phyloP scores from a whole-genome alignment of 129 eudicot species.

The Deinandra increscens region DNA sequence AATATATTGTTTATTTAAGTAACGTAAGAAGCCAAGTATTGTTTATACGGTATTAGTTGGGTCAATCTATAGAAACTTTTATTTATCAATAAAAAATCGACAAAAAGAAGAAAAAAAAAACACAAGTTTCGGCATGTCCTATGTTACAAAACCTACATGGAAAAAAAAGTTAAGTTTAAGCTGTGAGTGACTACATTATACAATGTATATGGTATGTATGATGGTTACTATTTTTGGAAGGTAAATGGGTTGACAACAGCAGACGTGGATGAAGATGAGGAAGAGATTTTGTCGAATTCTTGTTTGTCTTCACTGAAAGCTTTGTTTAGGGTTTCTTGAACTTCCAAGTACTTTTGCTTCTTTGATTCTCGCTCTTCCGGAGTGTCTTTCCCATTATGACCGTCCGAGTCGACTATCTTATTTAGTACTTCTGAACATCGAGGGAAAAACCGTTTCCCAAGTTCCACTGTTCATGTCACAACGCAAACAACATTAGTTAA shows the following conservation, averaged over 20 bases:
- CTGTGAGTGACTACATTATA: conserved; percentile 28
- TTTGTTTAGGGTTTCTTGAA: conserved; percentile 58
- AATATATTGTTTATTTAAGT: no score
- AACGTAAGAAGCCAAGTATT: no score
- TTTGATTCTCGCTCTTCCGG: conserved; percentile 62
- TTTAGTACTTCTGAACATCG: conserved; percentile 85
- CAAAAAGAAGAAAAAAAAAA: background rate
- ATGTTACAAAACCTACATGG: background rate
- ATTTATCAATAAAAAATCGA: background rate
- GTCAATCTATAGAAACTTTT: conserved; percentile 3
- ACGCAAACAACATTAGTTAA: no score
- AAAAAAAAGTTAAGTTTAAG: background rate
- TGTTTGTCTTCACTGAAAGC: conserved; percentile 77
- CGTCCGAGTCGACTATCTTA: conserved; percentile 81
- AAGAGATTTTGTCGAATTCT: conserved; percentile 55
- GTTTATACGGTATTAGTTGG: no score
- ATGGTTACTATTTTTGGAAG: conserved; percentile 27
- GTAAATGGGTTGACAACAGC: conserved; percentile 44
- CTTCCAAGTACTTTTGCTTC: conserved; percentile 60
- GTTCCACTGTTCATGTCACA: conserved; percentile 65
- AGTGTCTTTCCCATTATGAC: conserved; percentile 38
- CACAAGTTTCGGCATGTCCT: conserved; percentile 10
- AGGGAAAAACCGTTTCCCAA: conserved; percentile 88
- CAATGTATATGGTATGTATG: conserved; percentile 5
- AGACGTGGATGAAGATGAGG: conserved; percentile 76